These are phyloP conservation scores for Chimonanthus salicifolius DNA, from an alignment of 164 flowering plant genomes.

Conservation along the genomic window DNA sequence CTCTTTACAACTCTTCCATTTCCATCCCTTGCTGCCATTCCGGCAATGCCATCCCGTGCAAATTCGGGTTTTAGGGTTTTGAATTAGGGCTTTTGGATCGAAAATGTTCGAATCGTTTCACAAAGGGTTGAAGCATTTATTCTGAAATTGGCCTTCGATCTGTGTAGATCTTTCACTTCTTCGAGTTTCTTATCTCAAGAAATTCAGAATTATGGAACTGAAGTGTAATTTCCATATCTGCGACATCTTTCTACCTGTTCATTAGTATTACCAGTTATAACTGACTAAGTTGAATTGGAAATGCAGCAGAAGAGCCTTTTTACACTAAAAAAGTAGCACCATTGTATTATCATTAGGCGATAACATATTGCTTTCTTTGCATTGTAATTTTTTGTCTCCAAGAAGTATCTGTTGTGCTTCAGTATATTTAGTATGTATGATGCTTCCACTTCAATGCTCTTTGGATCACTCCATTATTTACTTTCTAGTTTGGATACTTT, in stretches of 20 bases:
- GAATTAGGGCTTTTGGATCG: neutral
- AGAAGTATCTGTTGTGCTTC: neutral
- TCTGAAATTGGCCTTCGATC: neutral
- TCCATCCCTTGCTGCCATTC: neutral
- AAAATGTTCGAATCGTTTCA: neutral
- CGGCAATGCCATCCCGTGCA: slow-evolving; percentile 1
- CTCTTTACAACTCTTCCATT: neutral
- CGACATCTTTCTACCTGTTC: neutral
- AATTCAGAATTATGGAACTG: too few species aligned
- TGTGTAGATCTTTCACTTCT: neutral
- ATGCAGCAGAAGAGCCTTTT: neutral
- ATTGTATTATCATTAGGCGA: neutral
- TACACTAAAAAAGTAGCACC: neutral
- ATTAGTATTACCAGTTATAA: neutral
- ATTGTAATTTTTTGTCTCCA: neutral
- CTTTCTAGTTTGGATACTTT: neutral
- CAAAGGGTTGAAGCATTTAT: neutral
- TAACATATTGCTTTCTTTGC: neutral
- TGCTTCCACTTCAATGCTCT: neutral
- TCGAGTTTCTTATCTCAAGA: neutral
- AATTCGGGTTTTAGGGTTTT: slow-evolving; percentile 1
- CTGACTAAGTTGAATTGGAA: neutral
- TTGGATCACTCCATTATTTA: neutral
- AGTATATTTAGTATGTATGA: neutral
- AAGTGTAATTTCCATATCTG: neutral